phyloP scores from a whole-genome alignment of 179 eudicot species.

The Sideroxylon spinosum region DNA sequence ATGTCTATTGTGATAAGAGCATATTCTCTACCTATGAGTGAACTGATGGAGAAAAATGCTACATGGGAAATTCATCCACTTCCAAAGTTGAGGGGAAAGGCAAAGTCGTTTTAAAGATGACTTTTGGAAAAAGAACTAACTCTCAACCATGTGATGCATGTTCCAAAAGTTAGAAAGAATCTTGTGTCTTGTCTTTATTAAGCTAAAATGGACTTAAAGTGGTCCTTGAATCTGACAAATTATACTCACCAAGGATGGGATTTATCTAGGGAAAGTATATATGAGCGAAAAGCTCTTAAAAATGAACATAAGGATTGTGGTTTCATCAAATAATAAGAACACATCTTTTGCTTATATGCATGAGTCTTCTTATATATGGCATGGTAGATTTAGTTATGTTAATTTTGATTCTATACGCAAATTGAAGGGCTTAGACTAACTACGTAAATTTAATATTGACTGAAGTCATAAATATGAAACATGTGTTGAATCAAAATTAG shows the following conservation, averaged over 20 bases:
- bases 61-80: neutral
- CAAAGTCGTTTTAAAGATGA: neutral
- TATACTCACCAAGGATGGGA: neutral
- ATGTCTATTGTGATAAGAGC: neutral
- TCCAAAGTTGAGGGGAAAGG: neutral
- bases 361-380: conserved; percentile 10
- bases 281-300: neutral
- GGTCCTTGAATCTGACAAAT: neutral
- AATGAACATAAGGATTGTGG: neutral
- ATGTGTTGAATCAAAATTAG: conserved; percentile 5
- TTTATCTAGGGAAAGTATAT: neutral
- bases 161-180: conserved; percentile 1
- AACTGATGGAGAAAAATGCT: neutral
- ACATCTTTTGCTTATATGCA: neutral
- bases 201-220: neutral
- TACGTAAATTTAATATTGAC: neutral
- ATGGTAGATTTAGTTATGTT: conserved; percentile 7
- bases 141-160: conserved; percentile 14
- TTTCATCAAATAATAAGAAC: neutral
- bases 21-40: neutral
- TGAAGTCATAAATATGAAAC: neutral
- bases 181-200: neutral
- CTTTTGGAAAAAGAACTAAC: neutral
- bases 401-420: neutral
- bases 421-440: neutral